These are phyloP conservation scores for Ananas comosus DNA, from an alignment of 176 grass and related monocot species.

Conservation along the genomic window DNA sequence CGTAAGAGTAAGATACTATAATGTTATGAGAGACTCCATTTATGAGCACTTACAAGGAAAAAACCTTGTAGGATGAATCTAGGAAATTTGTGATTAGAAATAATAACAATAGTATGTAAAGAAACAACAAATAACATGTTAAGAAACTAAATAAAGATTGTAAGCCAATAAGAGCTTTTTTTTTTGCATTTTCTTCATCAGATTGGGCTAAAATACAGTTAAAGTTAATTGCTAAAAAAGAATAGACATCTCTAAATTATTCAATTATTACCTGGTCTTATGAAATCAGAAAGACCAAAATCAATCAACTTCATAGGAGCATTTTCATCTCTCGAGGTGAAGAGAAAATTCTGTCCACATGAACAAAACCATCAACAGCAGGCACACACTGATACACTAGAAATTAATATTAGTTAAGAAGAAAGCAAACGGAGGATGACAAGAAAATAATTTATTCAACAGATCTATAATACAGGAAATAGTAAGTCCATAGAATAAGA, in stretches of 20 bases:
- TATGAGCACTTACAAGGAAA: not conserved
- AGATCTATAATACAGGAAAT: not conserved
- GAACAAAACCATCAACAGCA: slow-evolving; percentile 31
- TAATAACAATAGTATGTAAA: not conserved
- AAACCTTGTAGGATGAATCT: not conserved
- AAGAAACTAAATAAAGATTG: not conserved
- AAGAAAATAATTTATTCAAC: too few species aligned
- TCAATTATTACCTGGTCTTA: slow-evolving; percentile 80
- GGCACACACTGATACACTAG: not conserved
- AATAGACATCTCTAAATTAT: slow-evolving; percentile 4
- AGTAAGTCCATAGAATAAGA: slow-evolving; percentile 31
- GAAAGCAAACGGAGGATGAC: slow-evolving; percentile 2
- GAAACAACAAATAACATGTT: not conserved
- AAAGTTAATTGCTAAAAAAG: slow-evolving; percentile 7
- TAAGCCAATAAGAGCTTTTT: not conserved
- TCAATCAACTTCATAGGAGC: slow-evolving; percentile 99
- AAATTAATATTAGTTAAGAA: too few species aligned
- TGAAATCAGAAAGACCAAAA: slow-evolving; percentile 98
- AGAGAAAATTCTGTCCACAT: slow-evolving; percentile 88
- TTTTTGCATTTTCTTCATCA: not conserved
- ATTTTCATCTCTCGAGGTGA: slow-evolving; percentile 75
- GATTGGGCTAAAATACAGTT: not conserved
- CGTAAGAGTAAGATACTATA: not conserved
- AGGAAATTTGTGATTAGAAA: not conserved
- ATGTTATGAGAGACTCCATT: not conserved